Percentiles rank a stretch among this genome's conserved stretches.
Conservation (phyloP, 768 basidiomycete genomes). For the Russula sp. region DNA sequence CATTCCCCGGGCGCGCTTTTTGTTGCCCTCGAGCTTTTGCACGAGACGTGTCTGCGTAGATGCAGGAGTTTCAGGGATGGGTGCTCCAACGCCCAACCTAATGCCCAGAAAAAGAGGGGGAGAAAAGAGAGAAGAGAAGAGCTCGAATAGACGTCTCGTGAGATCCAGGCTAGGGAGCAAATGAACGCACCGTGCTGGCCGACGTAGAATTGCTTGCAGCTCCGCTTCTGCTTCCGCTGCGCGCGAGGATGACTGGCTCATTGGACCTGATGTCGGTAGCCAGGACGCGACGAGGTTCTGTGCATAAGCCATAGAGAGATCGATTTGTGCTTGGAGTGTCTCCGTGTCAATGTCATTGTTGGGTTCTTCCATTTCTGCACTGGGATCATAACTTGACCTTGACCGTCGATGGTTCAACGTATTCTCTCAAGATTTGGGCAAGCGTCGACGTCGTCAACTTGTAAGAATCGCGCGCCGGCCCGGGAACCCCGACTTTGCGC, state of each 20-base stretch:
- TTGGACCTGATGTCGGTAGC: constrained; percentile 44
- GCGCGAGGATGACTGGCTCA: constrained; percentile 28
- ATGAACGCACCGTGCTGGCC: constrained; percentile 61
- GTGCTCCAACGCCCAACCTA: constrained; percentile 75
- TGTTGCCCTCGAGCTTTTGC: constrained; percentile 49
- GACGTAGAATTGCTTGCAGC: constrained; percentile 63
- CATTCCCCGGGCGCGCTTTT: constrained; percentile 48
- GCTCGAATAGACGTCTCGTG: neutral
- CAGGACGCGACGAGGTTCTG: constrained; percentile 74
- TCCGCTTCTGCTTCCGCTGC: constrained; percentile 42
- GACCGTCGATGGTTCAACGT: neutral
- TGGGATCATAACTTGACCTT: constrained; percentile 17
- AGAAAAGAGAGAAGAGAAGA: neutral
- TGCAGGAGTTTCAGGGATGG: constrained; percentile 46
- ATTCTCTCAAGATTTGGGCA: neutral
- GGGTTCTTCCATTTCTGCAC: constrained; percentile 42
- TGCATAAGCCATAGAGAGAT: constrained; percentile 74
- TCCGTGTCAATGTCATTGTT: constrained; percentile 59
- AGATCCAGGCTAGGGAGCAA: constrained; percentile 1
- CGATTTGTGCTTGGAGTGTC: constrained; percentile 76
- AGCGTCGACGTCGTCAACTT: too few species aligned
- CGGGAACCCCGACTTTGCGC: too few species aligned
- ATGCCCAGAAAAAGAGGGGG: neutral
- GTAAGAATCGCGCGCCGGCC: too few species aligned
- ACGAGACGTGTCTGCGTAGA: constrained; percentile 50